phyloP scores from a whole-genome alignment of 2,329 filamentous ascomycete genomes.

The Fusarium chaquense region DNA sequence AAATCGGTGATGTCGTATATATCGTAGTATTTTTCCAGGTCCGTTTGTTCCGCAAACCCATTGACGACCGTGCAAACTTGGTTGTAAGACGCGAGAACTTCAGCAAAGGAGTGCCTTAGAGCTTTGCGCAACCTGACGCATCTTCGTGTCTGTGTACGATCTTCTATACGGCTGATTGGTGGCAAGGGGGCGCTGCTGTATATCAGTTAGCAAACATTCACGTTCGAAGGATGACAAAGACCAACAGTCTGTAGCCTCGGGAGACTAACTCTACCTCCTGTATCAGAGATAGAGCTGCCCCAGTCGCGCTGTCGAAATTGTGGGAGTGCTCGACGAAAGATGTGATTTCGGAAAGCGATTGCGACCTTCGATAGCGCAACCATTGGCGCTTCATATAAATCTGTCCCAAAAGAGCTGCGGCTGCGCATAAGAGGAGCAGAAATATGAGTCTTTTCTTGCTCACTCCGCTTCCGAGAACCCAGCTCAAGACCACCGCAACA shows the following conservation, averaged over 20 bases:
- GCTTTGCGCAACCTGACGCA: slow-evolving; percentile 83
- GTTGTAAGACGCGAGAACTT: slow-evolving; percentile 78
- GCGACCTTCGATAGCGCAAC: slow-evolving; percentile 81
- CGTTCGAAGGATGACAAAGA: slow-evolving; percentile 21
- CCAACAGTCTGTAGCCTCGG: slow-evolving; percentile 85
- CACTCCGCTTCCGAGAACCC: slow-evolving; percentile 68
- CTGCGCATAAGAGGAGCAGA: slow-evolving; percentile 64
- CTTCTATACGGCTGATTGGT: slow-evolving; percentile 91
- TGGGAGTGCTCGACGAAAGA: slow-evolving; percentile 80
- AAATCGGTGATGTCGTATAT: slow-evolving; percentile 83
- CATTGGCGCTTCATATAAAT: slow-evolving; percentile 82
- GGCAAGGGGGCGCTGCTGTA: slow-evolving; percentile 85
- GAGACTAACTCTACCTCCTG: slow-evolving; percentile 97
- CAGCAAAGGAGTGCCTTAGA: slow-evolving; percentile 76
- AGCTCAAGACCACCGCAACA: slow-evolving; percentile 79
- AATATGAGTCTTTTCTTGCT: slow-evolving; percentile 68
- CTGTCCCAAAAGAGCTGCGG: slow-evolving; percentile 69
- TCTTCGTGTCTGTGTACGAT: slow-evolving; percentile 80
- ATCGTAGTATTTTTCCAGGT: slow-evolving; percentile 93
- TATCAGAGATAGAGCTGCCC: slow-evolving; percentile 82
- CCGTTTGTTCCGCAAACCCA: slow-evolving; percentile 79
- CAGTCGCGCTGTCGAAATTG: slow-evolving; percentile 81
- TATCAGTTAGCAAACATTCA: slow-evolving; percentile 7
- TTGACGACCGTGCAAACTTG: slow-evolving; percentile 77
- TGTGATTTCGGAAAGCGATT: slow-evolving; percentile 77